Evolutionary conservation across 2,329 filamentous ascomycete species (phyloP), one percentile per base, ranked within the genome.

Genomic region (Diaporthe caulivora): DNA sequence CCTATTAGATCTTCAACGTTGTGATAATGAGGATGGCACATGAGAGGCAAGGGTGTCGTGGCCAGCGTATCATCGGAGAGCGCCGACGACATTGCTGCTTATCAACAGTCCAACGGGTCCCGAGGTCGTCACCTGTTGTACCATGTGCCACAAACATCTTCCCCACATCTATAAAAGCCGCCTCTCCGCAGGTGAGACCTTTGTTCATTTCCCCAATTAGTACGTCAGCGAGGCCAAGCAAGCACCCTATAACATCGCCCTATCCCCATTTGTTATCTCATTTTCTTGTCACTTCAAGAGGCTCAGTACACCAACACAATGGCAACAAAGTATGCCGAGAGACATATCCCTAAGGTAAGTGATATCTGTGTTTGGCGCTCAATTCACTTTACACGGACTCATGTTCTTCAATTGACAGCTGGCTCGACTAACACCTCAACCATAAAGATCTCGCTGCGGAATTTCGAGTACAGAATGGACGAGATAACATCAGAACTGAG

Each of bases 401-500:
- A 21, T 2, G 11, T 9, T 13, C 13, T 37, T 8, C 5, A 3
- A 7, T 18, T 4, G 21, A 29, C 24, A 9, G n/a, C 18, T 15
- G 9, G 13, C 21, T 29, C 10, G 37, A 62, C 57, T 44, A 24
- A 62, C 57, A n/a, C 11, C 24, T 83, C 82, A 1, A 40, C 37
- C 11, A 9, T 6, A 40, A 40, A 84, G 76, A 87, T 92, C 77
- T 91, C 89, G 4, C 83, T 91, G 18, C 83, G 81, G 58, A 81
- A 90, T 78, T 91, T 90, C 76, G 82, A 86, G 40, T 76, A 78
- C n/a, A 86, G 89, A 57, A 84, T 89, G 76, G 84, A 87, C 69
- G 83, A 87, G 55, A 90, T 91, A 76, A 89, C 88, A 0, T 70
- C 78, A 1, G 80, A 90, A 75, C 83, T 91, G 10, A 81, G 88